Percentiles rank a stretch among this genome's conserved stretches.
Conservation (phyloP, 1,284 basidiomycete species). For the Takashimella koratensis region DNA sequence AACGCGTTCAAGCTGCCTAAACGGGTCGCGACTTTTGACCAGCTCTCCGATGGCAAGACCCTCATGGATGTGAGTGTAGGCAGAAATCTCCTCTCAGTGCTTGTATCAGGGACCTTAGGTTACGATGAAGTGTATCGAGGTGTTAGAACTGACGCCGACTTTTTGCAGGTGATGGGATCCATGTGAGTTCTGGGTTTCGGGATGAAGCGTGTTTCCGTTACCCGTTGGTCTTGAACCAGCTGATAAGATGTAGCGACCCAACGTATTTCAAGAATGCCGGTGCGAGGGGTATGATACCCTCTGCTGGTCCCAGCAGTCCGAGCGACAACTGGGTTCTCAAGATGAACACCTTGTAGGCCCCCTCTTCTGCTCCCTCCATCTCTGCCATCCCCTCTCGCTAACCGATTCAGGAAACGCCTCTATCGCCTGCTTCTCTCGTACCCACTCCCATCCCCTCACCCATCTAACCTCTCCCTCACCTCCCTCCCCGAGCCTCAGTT, state of each 20-base stretch:
- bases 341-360: slow-evolving; percentile 40
- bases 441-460: slow-evolving; percentile 36
- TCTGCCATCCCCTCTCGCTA: not conserved
- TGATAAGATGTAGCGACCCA: slow-evolving; percentile 23
- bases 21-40: slow-evolving; percentile 34
- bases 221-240: too few relatives aligned
- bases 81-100: too few relatives aligned
- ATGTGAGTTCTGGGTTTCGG: slow-evolving; percentile 19
- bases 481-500: slow-evolving; percentile 42
- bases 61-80: slow-evolving; percentile 39
- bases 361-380: not conserved
- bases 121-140: too few relatives aligned
- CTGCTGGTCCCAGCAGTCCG: slow-evolving; percentile 13
- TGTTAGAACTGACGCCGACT: too few relatives aligned
- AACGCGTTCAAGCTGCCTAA: slow-evolving; percentile 37
- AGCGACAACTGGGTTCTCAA: slow-evolving; percentile 44
- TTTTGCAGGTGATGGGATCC: slow-evolving; percentile 21
- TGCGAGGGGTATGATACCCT: slow-evolving; percentile 10
- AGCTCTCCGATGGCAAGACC: slow-evolving; percentile 41
- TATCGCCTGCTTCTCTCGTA: slow-evolving; percentile 43
- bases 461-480: slow-evolving; percentile 30
- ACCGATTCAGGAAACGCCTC: slow-evolving; percentile 36
- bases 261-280: slow-evolving; percentile 38
- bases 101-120: too few relatives aligned
- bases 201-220: too few relatives aligned